Evolutionary conservation across 345 rosid genomes (phyloP).

Genomic region (Odontarrhena argentea): DNA sequence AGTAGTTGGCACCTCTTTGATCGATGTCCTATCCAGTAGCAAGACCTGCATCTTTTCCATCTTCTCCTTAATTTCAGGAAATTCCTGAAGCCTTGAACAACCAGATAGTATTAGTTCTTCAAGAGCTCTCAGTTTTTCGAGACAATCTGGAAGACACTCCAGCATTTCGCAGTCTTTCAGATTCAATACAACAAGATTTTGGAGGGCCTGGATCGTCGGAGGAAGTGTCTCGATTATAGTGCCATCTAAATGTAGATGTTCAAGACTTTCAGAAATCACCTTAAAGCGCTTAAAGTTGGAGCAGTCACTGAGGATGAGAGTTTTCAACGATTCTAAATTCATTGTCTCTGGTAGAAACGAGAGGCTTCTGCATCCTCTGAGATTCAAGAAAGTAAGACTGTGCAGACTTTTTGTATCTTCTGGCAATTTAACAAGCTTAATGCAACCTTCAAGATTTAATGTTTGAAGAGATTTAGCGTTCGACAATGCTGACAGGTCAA

Average conservation of each 20-base stretch:
- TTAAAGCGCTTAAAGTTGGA: constrained; percentile 11
- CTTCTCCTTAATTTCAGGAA: constrained; percentile 1
- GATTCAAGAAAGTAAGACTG: constrained; percentile 13
- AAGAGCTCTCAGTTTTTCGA: constrained; percentile 7
- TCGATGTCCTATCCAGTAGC: not conserved
- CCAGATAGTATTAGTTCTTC: constrained; percentile 21
- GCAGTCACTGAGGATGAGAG: constrained; percentile 33
- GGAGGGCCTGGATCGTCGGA: not conserved
- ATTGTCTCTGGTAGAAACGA: not conserved
- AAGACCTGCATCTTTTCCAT: constrained; percentile 6
- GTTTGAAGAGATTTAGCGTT: constrained; percentile 12
- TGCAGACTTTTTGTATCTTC: not conserved
- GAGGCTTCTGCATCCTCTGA: constrained; percentile 27
- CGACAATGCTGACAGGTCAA: constrained; percentile 17
- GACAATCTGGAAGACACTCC: constrained; percentile 1
- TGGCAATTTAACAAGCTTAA: not conserved
- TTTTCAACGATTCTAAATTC: not conserved
- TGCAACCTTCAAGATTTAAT: constrained; percentile 26
- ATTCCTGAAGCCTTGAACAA: not conserved
- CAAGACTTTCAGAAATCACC: not conserved
- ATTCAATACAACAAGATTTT: constrained; percentile 3
- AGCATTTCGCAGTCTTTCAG: constrained; percentile 1
- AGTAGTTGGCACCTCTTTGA: too few species aligned
- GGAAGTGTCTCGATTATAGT: constrained; percentile 23
- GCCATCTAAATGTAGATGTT: constrained; percentile 9